These are phyloP conservation scores for Picochlorum costavermella DNA, from an alignment of 139 green algal species.

Conservation along the genomic window DNA sequence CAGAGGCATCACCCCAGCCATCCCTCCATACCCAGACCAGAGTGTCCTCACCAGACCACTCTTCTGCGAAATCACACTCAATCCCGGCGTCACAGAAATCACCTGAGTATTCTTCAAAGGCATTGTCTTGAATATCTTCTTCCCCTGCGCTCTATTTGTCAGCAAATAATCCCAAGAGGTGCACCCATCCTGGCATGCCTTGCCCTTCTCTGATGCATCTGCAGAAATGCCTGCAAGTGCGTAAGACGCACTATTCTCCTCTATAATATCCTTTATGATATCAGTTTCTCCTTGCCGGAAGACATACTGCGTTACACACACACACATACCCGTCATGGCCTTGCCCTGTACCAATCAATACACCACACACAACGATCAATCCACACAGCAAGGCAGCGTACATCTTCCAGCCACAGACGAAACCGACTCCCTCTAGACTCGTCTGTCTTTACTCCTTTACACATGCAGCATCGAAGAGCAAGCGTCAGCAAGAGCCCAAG, in stretches of 20 bases:
- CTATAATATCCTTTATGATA: background rate
- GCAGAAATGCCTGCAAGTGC: background rate
- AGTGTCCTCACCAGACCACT: conserved; percentile 37
- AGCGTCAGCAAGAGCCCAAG: no score
- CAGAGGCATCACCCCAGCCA: conserved; percentile 37
- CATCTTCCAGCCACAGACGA: no score
- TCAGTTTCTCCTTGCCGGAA: background rate
- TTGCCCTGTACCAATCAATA: no score
- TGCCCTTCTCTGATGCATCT: background rate
- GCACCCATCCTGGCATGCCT: no score
- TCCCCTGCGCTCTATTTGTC: no score
- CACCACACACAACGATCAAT: no score
- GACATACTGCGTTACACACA: background rate
- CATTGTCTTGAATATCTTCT: conserved; percentile 1
- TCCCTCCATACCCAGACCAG: conserved; percentile 40
- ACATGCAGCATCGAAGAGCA: no score
- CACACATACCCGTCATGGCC: background rate
- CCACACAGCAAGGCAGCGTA: no score
- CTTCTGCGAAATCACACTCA: conserved; percentile 40
- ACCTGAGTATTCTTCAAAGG: background rate
- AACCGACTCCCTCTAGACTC: no score
- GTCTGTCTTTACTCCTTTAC: no score
- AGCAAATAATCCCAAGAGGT: no score
- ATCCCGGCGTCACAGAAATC: conserved; percentile 51
- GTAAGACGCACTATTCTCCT: background rate